A percentile compares a stretch with the other conserved stretches of the same genome.
Evolutionary conservation across 768 basidiomycete species (phyloP).

Genomic region (Hemileccinum impolitum): DNA sequence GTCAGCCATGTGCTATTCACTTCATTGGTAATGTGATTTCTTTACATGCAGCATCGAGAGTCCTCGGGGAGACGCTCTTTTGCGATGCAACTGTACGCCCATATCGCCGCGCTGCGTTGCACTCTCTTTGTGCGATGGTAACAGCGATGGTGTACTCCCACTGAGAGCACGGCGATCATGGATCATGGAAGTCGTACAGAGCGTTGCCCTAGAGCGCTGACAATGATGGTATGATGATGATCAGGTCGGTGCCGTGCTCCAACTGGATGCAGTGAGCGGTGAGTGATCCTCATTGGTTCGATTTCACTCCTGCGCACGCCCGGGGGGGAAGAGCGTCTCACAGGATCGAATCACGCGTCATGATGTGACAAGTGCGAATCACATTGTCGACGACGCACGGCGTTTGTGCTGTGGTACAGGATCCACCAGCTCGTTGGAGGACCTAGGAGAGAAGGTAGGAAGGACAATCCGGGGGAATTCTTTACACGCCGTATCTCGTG

Average conservation of each 20-base stretch:
- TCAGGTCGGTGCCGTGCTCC: conserved; percentile 7
- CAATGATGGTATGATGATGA: no score
- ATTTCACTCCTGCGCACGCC: conserved; percentile 9
- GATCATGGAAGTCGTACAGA: background rate
- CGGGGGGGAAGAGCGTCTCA: conserved; percentile 6
- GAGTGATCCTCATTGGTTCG: conserved; percentile 19
- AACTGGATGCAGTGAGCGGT: conserved; percentile 1
- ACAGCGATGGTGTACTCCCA: no score
- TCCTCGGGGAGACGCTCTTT: background rate
- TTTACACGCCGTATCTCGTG: conserved; percentile 19
- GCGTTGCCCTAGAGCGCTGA: no score
- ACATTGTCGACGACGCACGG: conserved; percentile 12
- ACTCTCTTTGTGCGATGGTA: no score
- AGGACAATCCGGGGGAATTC: conserved; percentile 21
- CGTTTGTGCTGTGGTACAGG: conserved; percentile 21
- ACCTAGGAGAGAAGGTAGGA: conserved; percentile 25
- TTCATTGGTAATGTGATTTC: conserved; percentile 4
- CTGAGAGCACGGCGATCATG: conserved; percentile 15
- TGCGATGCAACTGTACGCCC: conserved; percentile 13
- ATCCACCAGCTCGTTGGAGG: conserved; percentile 24
- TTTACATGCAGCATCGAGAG: background rate
- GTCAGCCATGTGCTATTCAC: conserved; percentile 23
- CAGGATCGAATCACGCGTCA: no score
- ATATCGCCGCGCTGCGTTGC: background rate
- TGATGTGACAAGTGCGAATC: conserved; percentile 20